A percentile compares a stretch with the other conserved stretches of the same genome.
Evolutionary conservation across 345 rosid species (phyloP).

Genomic region (Aquilaria malaccensis): DNA sequence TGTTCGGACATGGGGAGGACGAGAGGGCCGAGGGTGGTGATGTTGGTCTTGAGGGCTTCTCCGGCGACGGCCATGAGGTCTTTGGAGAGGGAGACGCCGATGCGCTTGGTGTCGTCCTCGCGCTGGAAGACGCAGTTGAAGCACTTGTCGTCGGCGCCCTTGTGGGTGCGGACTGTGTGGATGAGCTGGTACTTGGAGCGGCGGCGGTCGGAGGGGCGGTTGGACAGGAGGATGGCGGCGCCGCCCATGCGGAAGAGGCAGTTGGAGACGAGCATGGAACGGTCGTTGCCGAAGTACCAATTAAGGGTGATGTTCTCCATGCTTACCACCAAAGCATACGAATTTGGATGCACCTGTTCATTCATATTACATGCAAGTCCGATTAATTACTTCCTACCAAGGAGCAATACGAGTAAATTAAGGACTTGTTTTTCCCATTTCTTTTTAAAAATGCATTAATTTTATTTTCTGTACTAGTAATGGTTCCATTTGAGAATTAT

Average conservation of each 20-base stretch:
- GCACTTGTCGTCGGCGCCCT: constrained; percentile 74
- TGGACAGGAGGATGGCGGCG: constrained; percentile 84
- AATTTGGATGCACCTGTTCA: constrained; percentile 66
- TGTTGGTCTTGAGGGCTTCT: constrained; percentile 86
- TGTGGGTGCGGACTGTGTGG: constrained; percentile 94
- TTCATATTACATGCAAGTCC: no score
- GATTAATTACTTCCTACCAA: no score
- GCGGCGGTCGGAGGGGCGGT: constrained; percentile 60
- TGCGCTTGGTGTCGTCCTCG: constrained; percentile 49
- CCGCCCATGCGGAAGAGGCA: constrained; percentile 97
- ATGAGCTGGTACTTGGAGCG: constrained; percentile 82
- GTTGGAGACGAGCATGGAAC: constrained; percentile 88
- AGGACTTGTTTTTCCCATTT: no score
- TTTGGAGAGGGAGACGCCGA: constrained; percentile 82
- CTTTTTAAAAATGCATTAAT: no score
- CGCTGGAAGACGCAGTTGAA: constrained; percentile 72
- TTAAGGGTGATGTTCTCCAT: constrained; percentile 85
- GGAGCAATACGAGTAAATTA: no score
- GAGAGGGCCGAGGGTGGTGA: constrained; percentile 82
- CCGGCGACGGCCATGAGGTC: constrained; percentile 95
- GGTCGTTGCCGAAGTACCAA: constrained; percentile 91
- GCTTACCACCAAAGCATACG: constrained; percentile 89
- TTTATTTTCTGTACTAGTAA: no score
- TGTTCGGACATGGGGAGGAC: constrained; percentile 94
- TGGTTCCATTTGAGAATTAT: no score